Evolutionary conservation across 2,329 filamentous ascomycete genomes (phyloP).

Genomic region (Aspergillus candidus): DNA sequence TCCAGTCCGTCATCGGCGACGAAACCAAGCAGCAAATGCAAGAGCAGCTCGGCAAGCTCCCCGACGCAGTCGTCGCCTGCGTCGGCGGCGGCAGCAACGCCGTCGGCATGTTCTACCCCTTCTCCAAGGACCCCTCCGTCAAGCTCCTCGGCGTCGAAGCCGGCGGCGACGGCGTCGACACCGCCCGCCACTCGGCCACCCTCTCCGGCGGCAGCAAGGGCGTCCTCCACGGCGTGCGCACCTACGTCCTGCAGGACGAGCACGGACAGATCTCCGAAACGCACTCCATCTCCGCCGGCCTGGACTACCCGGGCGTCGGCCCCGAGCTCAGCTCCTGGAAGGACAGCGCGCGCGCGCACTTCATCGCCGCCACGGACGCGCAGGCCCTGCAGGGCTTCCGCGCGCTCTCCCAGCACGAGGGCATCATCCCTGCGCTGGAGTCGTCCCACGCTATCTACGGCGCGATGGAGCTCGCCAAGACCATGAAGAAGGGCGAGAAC

Average conservation of each 20-base stretch:
- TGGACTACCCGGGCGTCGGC: conserved; percentile 95
- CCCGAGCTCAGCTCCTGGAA: conserved; percentile 93
- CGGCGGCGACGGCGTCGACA: conserved; percentile 87
- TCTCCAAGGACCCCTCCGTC: conserved; percentile 75
- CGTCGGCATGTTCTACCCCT: conserved; percentile 97
- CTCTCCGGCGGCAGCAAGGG: conserved; percentile 81
- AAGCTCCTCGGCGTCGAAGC: conserved; percentile 92
- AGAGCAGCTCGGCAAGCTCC: conserved; percentile 76
- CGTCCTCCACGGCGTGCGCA: conserved; percentile 90
- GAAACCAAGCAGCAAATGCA: conserved; percentile 93
- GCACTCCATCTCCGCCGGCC: conserved; percentile 90
- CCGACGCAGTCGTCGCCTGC: conserved; percentile 92
- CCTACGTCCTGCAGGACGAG: conserved; percentile 87
- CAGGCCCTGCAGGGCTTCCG: conserved; percentile 85
- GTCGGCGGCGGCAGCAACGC: conserved; percentile 95
- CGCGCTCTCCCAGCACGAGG: conserved; percentile 78
- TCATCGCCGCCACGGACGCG: conserved; percentile 84
- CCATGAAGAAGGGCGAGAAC: conserved; percentile 80
- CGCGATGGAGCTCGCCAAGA: conserved; percentile 84
- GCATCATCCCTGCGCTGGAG: conserved; percentile 94
- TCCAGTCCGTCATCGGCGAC: conserved; percentile 92
- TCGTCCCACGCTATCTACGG: conserved; percentile 89
- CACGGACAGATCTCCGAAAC: conserved; percentile 93
- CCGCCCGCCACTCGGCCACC: conserved; percentile 77
- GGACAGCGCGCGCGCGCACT: conserved; percentile 77